These are phyloP conservation scores for Butyriboletus appendiculatus DNA, from an alignment of 1,284 basidiomycete species.

Conservation along the genomic window DNA sequence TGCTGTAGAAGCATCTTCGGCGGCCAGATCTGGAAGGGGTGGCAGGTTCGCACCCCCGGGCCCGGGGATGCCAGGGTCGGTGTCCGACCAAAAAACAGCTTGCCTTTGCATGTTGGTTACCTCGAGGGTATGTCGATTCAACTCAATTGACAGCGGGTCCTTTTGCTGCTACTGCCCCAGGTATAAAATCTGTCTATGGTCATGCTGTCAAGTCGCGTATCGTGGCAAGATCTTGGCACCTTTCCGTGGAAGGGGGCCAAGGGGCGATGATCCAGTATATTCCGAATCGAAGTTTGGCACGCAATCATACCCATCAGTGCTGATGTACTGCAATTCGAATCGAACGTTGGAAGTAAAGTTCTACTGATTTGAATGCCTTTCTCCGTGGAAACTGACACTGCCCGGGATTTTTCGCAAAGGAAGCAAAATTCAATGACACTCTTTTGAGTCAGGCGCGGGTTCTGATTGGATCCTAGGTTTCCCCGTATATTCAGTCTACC, in stretches of 20 bases:
- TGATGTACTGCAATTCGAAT: not conserved
- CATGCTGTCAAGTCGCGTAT: not conserved
- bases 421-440: not conserved
- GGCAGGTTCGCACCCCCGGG: not conserved
- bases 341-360: not conserved
- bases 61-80: not conserved
- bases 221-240: conserved; percentile 4
- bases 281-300: not conserved
- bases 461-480: not conserved
- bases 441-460: not conserved
- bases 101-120: not conserved
- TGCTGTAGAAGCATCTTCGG: not conserved
- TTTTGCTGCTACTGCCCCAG: no score
- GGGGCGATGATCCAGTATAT: not conserved
- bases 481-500: not conserved
- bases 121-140: not conserved
- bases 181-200: not conserved
- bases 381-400: not conserved
- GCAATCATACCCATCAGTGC: not conserved
- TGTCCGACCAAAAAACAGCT: not conserved
- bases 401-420: not conserved
- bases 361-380: not conserved
- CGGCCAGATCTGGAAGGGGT: not conserved
- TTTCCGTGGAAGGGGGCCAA: not conserved
- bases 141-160: no score